These are phyloP conservation scores for Talaromyces ruber DNA, from an alignment of 495 filamentous ascomycete species.

Conservation along the genomic window DNA sequence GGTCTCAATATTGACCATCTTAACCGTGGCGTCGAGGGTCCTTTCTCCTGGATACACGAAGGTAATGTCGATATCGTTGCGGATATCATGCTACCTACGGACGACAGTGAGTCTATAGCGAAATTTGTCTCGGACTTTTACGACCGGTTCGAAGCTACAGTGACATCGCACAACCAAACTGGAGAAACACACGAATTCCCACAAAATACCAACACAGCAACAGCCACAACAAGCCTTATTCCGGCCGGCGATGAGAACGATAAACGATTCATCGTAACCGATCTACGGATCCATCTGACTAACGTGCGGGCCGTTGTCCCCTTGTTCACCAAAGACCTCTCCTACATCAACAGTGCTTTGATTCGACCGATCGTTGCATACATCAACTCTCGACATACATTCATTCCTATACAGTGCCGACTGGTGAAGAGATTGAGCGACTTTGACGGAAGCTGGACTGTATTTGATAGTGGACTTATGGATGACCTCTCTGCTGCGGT, in stretches of 20 bases:
- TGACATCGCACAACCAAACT: constrained; percentile 58
- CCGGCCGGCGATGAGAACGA: constrained; percentile 28
- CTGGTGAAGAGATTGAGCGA: constrained; percentile 80
- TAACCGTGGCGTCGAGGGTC: constrained; percentile 86
- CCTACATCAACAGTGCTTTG: constrained; percentile 92
- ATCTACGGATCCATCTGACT: constrained; percentile 83
- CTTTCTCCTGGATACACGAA: constrained; percentile 95
- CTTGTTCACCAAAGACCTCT: constrained; percentile 80
- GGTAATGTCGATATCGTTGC: constrained; percentile 95
- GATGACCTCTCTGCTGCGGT: constrained; percentile 88
- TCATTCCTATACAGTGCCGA: constrained; percentile 90
- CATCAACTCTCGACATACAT: constrained; percentile 87
- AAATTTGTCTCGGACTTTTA: constrained; percentile 94
- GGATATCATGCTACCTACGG: constrained; percentile 85
- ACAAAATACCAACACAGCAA: constrained; percentile 10
- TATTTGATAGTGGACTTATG: constrained; percentile 91
- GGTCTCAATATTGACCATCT: constrained; percentile 92
- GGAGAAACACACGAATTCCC: constrained; percentile 8
- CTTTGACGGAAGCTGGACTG: constrained; percentile 93
- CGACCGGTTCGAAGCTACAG: constrained; percentile 85
- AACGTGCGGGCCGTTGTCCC: constrained; percentile 87
- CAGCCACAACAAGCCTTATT: constrained; percentile 8
- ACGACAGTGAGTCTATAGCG: constrained; percentile 75
- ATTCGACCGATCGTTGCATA: constrained; percentile 97
- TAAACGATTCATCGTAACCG: constrained; percentile 75